phyloP scores from a whole-genome alignment of 805 yeast genomes.

The Lachancea sp. region DNA sequence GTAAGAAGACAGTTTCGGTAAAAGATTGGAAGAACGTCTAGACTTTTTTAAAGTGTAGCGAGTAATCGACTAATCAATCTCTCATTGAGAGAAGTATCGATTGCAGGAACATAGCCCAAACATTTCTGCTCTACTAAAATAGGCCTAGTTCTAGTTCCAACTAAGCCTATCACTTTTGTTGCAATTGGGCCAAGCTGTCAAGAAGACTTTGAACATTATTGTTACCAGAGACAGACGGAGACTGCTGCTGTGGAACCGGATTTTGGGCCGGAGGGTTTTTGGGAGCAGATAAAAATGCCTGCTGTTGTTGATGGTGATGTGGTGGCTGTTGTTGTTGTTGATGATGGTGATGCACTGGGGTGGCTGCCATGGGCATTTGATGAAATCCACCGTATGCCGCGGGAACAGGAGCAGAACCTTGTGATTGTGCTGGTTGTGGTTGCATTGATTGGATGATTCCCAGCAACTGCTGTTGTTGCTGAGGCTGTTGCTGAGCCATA shows the following conservation, averaged over 20 bases:
- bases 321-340: conserved; percentile 22
- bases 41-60: neutral
- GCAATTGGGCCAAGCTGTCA: conserved; percentile 36
- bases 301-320: conserved; percentile 21
- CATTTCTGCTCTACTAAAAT: neutral
- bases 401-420: conserved; percentile 4
- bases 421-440: conserved; percentile 11
- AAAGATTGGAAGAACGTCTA: neutral
- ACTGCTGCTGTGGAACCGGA: conserved; percentile 13
- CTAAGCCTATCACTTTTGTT: conserved; percentile 24
- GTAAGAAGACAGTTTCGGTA: too few species aligned
- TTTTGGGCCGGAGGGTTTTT: conserved; percentile 10
- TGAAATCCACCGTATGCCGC: conserved; percentile 5
- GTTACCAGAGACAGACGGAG: conserved; percentile 20
- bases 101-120: too few species aligned
- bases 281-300: conserved; percentile 16
- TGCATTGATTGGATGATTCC: conserved; percentile 33
- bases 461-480: conserved; percentile 27
- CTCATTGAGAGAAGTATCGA: too few species aligned
- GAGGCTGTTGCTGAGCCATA: conserved; percentile 32
- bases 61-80: too few species aligned
- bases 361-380: neutral
- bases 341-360: conserved; percentile 10
- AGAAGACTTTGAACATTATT: conserved; percentile 35
- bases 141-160: neutral